These are phyloP conservation scores for Coniophora puteana DNA, from an alignment of 1,284 basidiomycete species.

Conservation along the genomic window DNA sequence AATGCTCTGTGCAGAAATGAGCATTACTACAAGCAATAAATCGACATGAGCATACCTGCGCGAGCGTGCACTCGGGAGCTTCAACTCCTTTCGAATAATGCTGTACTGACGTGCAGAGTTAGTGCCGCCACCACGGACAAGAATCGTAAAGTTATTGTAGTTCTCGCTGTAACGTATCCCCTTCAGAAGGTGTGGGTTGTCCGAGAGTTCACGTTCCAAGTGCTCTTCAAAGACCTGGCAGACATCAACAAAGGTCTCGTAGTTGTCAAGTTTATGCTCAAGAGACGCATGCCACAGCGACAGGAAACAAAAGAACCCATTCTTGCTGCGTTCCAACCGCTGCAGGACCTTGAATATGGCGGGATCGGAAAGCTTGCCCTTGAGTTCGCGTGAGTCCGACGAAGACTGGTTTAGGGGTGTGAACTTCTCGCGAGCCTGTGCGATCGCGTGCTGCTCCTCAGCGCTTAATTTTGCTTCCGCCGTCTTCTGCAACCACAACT, in stretches of 20 bases:
- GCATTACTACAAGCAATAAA: too few relatives aligned
- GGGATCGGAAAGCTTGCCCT: background rate
- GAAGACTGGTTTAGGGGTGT: background rate
- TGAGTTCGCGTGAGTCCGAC: background rate
- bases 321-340: background rate
- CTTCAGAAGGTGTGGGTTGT: background rate
- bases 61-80: background rate
- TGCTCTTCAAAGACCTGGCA: background rate
- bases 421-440: background rate
- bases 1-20: too few relatives aligned
- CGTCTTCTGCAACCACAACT: background rate
- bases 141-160: slow-evolving; percentile 11
- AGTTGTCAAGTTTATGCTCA: background rate
- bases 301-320: background rate
- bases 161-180: background rate
- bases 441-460: background rate
- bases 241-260: background rate
- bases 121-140: background rate
- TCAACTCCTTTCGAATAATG: background rate
- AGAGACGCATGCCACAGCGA: background rate
- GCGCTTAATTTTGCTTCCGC: background rate
- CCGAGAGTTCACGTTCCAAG: background rate
- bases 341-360: background rate
- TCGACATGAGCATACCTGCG: too few relatives aligned
- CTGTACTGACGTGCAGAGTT: slow-evolving; percentile 1